Conservation (phyloP, 345 rosid species). For the Dimocarpus longan region DNA sequence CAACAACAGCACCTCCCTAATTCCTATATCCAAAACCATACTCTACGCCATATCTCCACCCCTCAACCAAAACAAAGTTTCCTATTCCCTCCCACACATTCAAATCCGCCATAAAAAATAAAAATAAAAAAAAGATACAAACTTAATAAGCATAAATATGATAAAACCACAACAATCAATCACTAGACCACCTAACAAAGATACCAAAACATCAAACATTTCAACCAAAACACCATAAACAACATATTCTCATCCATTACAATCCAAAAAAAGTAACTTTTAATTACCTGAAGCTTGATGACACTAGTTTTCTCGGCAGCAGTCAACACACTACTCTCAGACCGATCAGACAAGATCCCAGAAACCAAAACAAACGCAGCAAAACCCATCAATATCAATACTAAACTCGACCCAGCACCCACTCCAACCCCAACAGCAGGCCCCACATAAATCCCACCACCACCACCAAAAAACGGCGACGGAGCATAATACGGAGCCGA, state of each 20-base stretch:
- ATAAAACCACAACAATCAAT: not conserved
- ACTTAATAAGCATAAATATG: not conserved
- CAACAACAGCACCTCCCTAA: not conserved
- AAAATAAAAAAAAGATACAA: not conserved
- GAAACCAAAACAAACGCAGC: slow-evolving; percentile 88
- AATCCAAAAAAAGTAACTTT: not conserved
- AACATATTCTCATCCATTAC: not conserved
- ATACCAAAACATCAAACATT: not conserved
- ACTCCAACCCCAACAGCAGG: slow-evolving; percentile 82
- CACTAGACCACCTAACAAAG: not conserved
- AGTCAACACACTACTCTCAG: slow-evolving; percentile 57
- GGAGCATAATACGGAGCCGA: slow-evolving; percentile 76
- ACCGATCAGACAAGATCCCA: slow-evolving; percentile 76
- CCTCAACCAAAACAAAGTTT: not conserved
- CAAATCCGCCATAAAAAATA: too few relatives aligned
- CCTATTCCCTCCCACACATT: not conserved
- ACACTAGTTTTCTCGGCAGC: slow-evolving; percentile 79
- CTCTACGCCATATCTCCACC: not conserved
- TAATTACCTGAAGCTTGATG: slow-evolving; percentile 82
- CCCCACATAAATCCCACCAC: slow-evolving; percentile 70
- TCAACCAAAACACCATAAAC: slow-evolving; percentile 1
- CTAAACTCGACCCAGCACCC: slow-evolving; percentile 78
- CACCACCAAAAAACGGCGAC: slow-evolving; percentile 58
- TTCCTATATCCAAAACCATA: too few relatives aligned
- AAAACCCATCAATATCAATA: slow-evolving; percentile 65